Percentiles rank a stretch among this genome's conserved stretches.
Evolutionary conservation across 1,284 basidiomycete species (phyloP).

Genomic region (Butyriboletus regius): DNA sequence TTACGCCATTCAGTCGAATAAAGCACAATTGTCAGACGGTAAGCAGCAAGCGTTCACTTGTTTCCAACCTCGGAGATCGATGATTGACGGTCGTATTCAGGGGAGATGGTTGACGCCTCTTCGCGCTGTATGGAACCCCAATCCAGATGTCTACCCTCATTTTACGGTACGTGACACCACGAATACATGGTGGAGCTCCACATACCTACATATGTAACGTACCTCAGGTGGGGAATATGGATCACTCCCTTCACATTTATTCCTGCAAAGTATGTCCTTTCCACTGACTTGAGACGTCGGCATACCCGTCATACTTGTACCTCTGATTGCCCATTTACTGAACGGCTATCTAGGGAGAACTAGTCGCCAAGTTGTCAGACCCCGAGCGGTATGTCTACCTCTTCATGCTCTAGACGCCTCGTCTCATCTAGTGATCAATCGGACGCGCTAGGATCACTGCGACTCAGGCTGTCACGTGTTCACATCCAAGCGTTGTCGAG

Average conservation of each 20-base stretch:
- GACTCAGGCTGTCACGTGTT: slow-evolving; percentile 76
- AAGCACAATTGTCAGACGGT: slow-evolving; percentile 74
- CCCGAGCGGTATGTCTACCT: slow-evolving; percentile 41
- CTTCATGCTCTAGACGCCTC: neutral
- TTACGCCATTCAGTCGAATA: slow-evolving; percentile 55
- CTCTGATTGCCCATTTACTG: neutral
- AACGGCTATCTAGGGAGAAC: slow-evolving; percentile 47
- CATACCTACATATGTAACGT: neutral
- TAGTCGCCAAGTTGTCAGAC: slow-evolving; percentile 57
- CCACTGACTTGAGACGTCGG: neutral
- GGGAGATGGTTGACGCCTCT: slow-evolving; percentile 72
- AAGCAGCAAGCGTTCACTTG: slow-evolving; percentile 12
- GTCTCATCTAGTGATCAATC: slow-evolving; percentile 1
- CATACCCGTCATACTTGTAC: neutral
- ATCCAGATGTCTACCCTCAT: slow-evolving; percentile 70
- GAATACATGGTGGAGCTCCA: neutral
- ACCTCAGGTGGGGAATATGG: slow-evolving; percentile 63
- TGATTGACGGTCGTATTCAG: slow-evolving; percentile 32
- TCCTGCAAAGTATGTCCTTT: slow-evolving; percentile 52
- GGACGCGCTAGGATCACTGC: slow-evolving; percentile 57
- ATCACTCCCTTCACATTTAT: slow-evolving; percentile 65
- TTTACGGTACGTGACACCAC: slow-evolving; percentile 52
- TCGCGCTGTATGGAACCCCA: slow-evolving; percentile 66
- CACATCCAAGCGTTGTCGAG: slow-evolving; percentile 68
- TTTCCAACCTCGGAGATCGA: neutral